phyloP scores from a whole-genome alignment of 129 eudicot genomes.

The Oenanthe sinensis region DNA sequence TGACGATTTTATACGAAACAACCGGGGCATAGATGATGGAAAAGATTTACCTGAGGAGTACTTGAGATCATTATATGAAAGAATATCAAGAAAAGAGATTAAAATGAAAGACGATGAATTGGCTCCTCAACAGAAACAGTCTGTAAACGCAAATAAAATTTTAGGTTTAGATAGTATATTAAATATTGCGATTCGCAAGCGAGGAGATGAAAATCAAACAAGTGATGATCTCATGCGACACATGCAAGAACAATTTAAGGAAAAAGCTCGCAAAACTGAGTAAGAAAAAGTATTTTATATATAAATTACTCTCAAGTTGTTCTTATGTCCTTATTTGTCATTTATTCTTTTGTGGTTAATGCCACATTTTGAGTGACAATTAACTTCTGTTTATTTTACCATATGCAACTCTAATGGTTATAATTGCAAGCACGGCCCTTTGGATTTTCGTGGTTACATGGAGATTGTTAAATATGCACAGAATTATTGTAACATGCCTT shows the following conservation, averaged over 20 bases:
- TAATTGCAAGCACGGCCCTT: neutral
- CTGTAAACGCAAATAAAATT: constrained; percentile 59
- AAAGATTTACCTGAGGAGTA: constrained; percentile 95
- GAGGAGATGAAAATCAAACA: constrained; percentile 62
- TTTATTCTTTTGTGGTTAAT: neutral
- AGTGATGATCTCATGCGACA: constrained; percentile 83
- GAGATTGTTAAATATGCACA: neutral
- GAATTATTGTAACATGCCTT: neutral
- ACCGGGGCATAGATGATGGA: constrained; percentile 98
- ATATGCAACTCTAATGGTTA: neutral
- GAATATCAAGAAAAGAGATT: constrained; percentile 79
- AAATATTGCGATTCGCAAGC: constrained; percentile 82
- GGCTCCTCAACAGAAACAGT: constrained; percentile 70
- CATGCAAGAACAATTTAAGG: constrained; percentile 97
- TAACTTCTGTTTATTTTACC: neutral
- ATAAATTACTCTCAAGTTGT: neutral
- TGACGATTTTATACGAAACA: constrained; percentile 93
- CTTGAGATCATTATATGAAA: constrained; percentile 74
- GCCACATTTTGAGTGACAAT: neutral
- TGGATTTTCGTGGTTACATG: neutral
- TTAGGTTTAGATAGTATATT: constrained; percentile 78
- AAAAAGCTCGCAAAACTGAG: constrained; percentile 96
- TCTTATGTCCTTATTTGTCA: neutral
- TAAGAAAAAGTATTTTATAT: constrained; percentile 33
- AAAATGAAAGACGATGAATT: constrained; percentile 89